phyloP scores from a whole-genome alignment of 2,329 filamentous ascomycete genomes.

The Ophiocordyceps camponoti-leonardi region DNA sequence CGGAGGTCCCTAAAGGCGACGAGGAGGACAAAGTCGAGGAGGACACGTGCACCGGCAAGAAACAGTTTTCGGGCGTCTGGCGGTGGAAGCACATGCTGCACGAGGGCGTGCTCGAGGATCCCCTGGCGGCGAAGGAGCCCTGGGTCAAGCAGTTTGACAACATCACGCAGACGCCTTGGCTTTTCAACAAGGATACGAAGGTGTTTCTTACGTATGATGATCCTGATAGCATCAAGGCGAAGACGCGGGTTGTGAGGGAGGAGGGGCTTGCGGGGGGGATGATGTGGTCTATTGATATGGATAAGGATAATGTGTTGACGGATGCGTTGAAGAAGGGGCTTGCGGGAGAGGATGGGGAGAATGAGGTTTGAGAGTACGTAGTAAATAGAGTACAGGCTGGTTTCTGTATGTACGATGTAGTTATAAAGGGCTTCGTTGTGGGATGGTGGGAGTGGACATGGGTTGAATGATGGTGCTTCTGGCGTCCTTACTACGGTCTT shows the following conservation, averaged over 20 bases:
- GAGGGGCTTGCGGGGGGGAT: constrained; percentile 3
- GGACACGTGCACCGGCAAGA: neutral
- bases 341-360: no score
- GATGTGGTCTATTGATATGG: constrained; percentile 3
- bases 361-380: no score
- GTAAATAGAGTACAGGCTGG: no score
- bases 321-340: no score
- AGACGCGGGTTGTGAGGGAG: constrained; percentile 2
- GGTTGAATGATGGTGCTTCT: no score
- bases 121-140: constrained; percentile 1
- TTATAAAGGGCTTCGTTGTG: no score
- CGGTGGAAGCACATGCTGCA: constrained; percentile 2
- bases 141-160: constrained; percentile 3
- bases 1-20: neutral
- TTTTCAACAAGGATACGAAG: constrained; percentile 2
- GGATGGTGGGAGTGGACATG: no score
- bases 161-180: constrained; percentile 3
- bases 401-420: no score
- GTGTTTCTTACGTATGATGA: constrained; percentile 3
- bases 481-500: no score
- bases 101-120: constrained; percentile 1
- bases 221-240: constrained; percentile 1
- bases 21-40: neutral
- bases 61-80: constrained; percentile 1
- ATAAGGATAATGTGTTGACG: neutral